Base-by-base conservation (phyloP, 2,329 filamentous ascomycete species). In the Colletotrichum sp. region DNA sequence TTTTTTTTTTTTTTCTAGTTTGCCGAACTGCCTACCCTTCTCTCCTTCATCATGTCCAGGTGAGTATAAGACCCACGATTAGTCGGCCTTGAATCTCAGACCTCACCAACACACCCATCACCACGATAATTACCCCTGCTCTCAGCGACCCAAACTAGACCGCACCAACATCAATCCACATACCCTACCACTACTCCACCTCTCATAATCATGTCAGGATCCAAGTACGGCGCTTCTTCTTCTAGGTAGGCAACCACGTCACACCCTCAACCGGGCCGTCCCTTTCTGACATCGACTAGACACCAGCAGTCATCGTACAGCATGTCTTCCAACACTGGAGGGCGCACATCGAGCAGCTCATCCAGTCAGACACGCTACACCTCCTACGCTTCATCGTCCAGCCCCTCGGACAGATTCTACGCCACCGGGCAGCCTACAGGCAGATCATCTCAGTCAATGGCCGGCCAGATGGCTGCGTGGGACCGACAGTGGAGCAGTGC, bases 301-400 rank as follows among this genome's bases (percentile, higher is more conserved):
- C 55, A 65, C 59, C 36, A 66, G n/a, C 71, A 76, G 39, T 73
- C 70, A 44, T 34, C 24, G 18, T 57, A 70, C 36, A 75, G 60
- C 66, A 52, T 28, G 16, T 75, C 75, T 39, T 59, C 70, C 21
- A 76, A 64, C n/a, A 76, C 71, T 32, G 30, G 24, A 24, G 72
- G 75, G 8, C 71, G 34, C 8, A 18, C 28, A 12, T 36, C 57
- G 5, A 44, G 63, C 59, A 24, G 49, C 65, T 32, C 67, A 26
- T 18, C 60, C 30, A 24, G n/a, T n/a, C 60, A 71, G 36, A 39
- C 66, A 5, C 39, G 30, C 16, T 57, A 44, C 9, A 57, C 26
- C 30, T 57, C 70, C 12, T 76, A 75, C 62, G 5, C 55, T 8
- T 12, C 28, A 24, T 63, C 75, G 30, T 36, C 24, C 21, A 62